phyloP scores from a whole-genome alignment of 257 asterid genomes.

The Rubia yunnanensis region DNA sequence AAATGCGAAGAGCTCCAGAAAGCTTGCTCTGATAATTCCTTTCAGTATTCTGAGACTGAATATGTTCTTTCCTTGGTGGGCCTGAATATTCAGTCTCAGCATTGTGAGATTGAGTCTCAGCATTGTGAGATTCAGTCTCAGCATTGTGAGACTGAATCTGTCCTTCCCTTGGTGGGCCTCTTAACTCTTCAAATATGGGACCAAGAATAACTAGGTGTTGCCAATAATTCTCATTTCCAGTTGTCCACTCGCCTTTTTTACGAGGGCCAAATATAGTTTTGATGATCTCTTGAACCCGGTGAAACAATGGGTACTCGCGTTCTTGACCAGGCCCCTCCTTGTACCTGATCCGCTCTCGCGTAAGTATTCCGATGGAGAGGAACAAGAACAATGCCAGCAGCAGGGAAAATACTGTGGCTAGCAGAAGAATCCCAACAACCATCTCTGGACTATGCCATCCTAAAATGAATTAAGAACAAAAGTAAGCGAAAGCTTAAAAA shows the following conservation, averaged over 20 bases:
- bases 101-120: no score
- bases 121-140: conserved; percentile 85
- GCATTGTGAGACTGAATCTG: conserved; percentile 84
- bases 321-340: conserved; percentile 67
- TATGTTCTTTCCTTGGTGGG: no score
- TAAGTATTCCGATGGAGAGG: conserved; percentile 69
- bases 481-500: background rate
- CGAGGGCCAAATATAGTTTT: conserved; percentile 84
- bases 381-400: conserved; percentile 51
- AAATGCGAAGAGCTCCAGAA: conserved; percentile 77
- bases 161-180: conserved; percentile 97
- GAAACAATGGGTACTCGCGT: conserved; percentile 45
- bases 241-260: conserved; percentile 91
- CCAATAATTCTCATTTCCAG: conserved; percentile 45
- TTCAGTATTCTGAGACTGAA: conserved; percentile 17
- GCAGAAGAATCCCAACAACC: conserved; percentile 44
- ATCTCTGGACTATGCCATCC: conserved; percentile 61
- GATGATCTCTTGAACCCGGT: conserved; percentile 77
- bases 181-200: conserved; percentile 78
- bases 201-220: conserved; percentile 45
- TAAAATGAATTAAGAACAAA: conserved; percentile 15
- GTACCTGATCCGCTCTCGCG: conserved; percentile 74
- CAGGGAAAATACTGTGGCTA: conserved; percentile 52
- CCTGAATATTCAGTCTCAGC: no score
- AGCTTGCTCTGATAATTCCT: conserved; percentile 64